phyloP scores from a whole-genome alignment of 139 green algal genomes.

The Closterium sp. region DNA sequence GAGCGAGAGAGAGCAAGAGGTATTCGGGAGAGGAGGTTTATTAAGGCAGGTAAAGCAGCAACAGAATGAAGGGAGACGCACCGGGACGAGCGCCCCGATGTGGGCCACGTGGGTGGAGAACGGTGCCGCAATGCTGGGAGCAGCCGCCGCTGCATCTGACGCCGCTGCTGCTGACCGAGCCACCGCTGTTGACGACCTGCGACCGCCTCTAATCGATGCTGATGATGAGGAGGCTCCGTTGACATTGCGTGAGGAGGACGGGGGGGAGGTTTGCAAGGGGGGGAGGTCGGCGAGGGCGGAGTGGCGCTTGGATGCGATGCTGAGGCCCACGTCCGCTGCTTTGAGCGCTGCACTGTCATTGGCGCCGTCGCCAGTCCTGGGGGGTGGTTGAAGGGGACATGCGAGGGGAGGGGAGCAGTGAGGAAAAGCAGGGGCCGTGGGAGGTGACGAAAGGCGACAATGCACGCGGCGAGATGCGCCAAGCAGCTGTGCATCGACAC shows the following conservation, averaged over 20 bases:
- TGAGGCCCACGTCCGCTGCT: constrained; percentile 32
- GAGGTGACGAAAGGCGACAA: no score
- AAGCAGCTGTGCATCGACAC: no score
- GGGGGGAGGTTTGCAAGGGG: not conserved
- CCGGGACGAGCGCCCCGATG: constrained; percentile 16
- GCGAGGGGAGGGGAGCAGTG: not conserved
- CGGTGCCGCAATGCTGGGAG: constrained; percentile 30
- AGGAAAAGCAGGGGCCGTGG: no score
- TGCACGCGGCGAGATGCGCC: no score
- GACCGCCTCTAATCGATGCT: not conserved
- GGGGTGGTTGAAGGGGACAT: not conserved
- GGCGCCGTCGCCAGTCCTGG: constrained; percentile 35
- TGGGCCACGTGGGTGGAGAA: constrained; percentile 27
- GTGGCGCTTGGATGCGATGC: not conserved
- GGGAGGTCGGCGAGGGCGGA: not conserved
- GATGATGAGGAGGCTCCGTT: not conserved
- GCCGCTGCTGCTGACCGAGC: not conserved
- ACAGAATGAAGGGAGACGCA: not conserved
- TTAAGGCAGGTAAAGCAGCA: no score
- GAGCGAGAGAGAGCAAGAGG: not conserved
- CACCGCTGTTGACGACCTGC: not conserved
- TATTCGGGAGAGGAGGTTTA: no score
- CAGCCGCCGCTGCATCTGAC: not conserved
- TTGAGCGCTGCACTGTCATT: constrained; percentile 33
- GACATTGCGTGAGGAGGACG: not conserved